Evolutionary conservation across 306 rosid genomes (phyloP).

Genomic region (Heteromeles arbutifolia): DNA sequence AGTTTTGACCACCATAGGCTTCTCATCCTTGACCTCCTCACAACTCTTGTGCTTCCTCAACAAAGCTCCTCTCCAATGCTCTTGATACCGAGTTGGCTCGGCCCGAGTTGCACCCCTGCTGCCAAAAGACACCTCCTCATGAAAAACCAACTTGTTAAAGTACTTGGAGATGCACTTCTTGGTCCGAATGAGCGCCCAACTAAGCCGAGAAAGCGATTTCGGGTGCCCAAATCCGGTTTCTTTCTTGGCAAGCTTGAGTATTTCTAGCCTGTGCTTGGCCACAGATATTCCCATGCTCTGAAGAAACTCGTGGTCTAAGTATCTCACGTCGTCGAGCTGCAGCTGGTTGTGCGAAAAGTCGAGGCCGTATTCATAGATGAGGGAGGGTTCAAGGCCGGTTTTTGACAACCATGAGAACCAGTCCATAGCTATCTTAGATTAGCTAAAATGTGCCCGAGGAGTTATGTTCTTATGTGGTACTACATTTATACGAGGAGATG

Average conservation of each 20-base stretch:
- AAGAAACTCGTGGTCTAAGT: slow-evolving; percentile 79
- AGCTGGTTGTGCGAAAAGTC: slow-evolving; percentile 64
- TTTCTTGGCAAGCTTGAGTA: slow-evolving; percentile 70
- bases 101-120: not conserved
- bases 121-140: slow-evolving; percentile 2
- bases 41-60: slow-evolving; percentile 24
- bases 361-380: slow-evolving; percentile 67
- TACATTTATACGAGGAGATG: slow-evolving; percentile 5
- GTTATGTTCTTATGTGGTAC: not conserved
- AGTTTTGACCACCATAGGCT: slow-evolving; percentile 18
- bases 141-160: slow-evolving; percentile 27
- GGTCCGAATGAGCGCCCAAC: slow-evolving; percentile 35
- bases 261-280: slow-evolving; percentile 86
- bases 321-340: slow-evolving; percentile 41
- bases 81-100: slow-evolving; percentile 21
- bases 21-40: slow-evolving; percentile 23
- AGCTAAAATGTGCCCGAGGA: not conserved
- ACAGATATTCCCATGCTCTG: slow-evolving; percentile 82
- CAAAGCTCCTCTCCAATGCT: slow-evolving; percentile 36
- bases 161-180: slow-evolving; percentile 53
- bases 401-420: slow-evolving; percentile 95
- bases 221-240: slow-evolving; percentile 17
- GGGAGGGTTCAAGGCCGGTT: slow-evolving; percentile 59
- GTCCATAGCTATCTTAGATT: slow-evolving; percentile 42
- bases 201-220: slow-evolving; percentile 28